Evolutionary conservation across 352 stramenopile species (phyloP).

Genomic region (Pythium aquatile): DNA sequence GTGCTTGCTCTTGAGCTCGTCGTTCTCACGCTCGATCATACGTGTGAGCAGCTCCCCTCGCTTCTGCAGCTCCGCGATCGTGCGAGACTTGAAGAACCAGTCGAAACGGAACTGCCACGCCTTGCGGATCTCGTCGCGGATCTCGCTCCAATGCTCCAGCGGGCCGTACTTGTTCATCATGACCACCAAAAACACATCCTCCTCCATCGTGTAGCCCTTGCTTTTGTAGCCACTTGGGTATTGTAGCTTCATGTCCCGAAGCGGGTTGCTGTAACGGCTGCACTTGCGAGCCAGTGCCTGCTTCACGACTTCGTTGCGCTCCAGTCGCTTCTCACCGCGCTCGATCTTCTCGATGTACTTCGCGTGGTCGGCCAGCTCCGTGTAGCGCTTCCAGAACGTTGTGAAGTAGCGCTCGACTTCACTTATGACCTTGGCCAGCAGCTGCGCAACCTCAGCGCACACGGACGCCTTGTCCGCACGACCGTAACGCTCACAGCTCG

Average conservation of each 20-base stretch:
- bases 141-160: slow-evolving; percentile 94
- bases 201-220: slow-evolving; percentile 95
- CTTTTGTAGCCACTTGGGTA: slow-evolving; percentile 92
- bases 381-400: slow-evolving; percentile 94
- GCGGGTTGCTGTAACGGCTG: slow-evolving; percentile 92
- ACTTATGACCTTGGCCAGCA: slow-evolving; percentile 88
- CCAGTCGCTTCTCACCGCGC: slow-evolving; percentile 95
- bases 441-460: slow-evolving; percentile 86
- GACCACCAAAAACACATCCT: slow-evolving; percentile 98
- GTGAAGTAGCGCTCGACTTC: slow-evolving; percentile 96
- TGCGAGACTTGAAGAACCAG: slow-evolving; percentile 99
- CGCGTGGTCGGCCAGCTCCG: slow-evolving; percentile 89
- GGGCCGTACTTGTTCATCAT: slow-evolving; percentile 99
- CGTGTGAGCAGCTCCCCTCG: slow-evolving; percentile 94
- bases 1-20: slow-evolving; percentile 78
- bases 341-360: slow-evolving; percentile 97
- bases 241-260: slow-evolving; percentile 85
- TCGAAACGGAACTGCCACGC: slow-evolving; percentile 99
- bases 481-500: slow-evolving; percentile 93
- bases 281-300: slow-evolving; percentile 95
- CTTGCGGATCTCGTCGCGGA: slow-evolving; percentile 97
- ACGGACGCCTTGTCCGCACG: slow-evolving; percentile 90
- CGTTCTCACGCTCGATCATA: slow-evolving; percentile 94
- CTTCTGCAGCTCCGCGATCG: slow-evolving; percentile 96
- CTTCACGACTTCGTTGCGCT: slow-evolving; percentile 95